Percentiles rank a stretch among this genome's conserved stretches.
phyloP scores from a whole-genome alignment of 345 rosid species.

The Lenwebbia sp. region DNA sequence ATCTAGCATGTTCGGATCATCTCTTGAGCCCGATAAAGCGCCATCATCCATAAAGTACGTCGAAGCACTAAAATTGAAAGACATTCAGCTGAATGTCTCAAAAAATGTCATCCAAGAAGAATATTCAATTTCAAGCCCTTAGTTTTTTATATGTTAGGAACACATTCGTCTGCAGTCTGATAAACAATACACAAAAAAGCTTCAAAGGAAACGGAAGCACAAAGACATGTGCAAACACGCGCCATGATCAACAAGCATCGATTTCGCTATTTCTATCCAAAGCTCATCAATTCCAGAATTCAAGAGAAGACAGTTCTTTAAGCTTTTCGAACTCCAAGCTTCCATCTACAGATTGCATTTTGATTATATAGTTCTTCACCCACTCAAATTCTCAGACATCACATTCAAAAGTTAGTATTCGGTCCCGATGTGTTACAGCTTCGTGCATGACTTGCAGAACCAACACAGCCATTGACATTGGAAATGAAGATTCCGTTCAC shows the following conservation, averaged over 20 bases:
- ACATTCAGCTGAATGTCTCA: not conserved
- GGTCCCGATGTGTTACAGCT: not conserved
- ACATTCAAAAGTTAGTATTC: not conserved
- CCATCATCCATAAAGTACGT: conserved; percentile 40
- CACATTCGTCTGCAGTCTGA: not conserved
- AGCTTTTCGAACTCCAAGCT: not conserved
- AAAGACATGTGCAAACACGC: not conserved
- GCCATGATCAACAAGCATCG: not conserved
- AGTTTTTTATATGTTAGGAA: not conserved
- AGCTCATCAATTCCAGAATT: not conserved
- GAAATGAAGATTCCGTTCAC: not conserved
- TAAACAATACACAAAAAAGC: not conserved
- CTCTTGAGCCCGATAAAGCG: conserved; percentile 53
- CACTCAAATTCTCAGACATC: not conserved
- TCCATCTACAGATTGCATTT: not conserved
- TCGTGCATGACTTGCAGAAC: not conserved
- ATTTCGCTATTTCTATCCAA: not conserved
- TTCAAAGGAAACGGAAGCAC: not conserved
- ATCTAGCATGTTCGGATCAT: conserved; percentile 40
- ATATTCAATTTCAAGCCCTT: not conserved
- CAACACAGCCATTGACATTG: not conserved
- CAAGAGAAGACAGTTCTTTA: not conserved
- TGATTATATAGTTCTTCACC: not conserved
- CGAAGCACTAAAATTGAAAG: conserved; percentile 19
- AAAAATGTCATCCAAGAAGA: not conserved